A percentile compares a stretch with the other conserved stretches of the same genome.
These are phyloP conservation scores for Fragilaria radians DNA, from an alignment of 108 stramenopile species.

Conservation along the genomic window DNA sequence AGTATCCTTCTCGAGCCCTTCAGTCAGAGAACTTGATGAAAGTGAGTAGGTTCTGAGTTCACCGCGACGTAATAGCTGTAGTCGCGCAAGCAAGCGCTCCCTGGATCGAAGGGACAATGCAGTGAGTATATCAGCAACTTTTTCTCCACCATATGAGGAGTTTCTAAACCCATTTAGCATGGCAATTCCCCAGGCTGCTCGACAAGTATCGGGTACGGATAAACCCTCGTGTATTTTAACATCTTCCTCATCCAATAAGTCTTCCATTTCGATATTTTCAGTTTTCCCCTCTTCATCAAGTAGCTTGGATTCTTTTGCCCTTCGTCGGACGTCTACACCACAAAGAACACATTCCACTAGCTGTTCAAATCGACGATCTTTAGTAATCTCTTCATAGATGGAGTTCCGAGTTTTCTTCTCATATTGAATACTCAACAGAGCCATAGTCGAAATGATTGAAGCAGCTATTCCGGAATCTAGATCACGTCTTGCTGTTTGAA, in stretches of 20 bases:
- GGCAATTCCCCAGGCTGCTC: slow-evolving; percentile 54
- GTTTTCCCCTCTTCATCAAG: neutral
- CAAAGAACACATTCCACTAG: slow-evolving; percentile 48
- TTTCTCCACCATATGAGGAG: slow-evolving; percentile 29
- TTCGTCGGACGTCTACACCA: slow-evolving; percentile 34
- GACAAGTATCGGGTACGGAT: slow-evolving; percentile 38
- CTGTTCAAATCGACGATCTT: slow-evolving; percentile 58
- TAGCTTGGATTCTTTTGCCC: slow-evolving; percentile 9
- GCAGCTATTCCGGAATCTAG: slow-evolving; percentile 50
- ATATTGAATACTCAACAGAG: slow-evolving; percentile 30
- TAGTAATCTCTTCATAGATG: slow-evolving; percentile 12
- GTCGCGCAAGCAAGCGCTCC: slow-evolving; percentile 34
- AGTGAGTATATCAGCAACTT: slow-evolving; percentile 23
- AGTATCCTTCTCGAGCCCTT: slow-evolving; percentile 24
- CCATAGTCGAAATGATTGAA: slow-evolving; percentile 35
- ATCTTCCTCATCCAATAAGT: slow-evolving; percentile 28
- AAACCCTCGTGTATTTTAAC: slow-evolving; percentile 24
- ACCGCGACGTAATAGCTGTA: slow-evolving; percentile 25
- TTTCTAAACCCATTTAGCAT: slow-evolving; percentile 23
- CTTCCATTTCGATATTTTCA: slow-evolving; percentile 20
- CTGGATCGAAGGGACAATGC: slow-evolving; percentile 36
- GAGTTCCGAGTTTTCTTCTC: slow-evolving; percentile 6
- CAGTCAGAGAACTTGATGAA: slow-evolving; percentile 15
- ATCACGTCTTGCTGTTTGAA: slow-evolving; percentile 32
- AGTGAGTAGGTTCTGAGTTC: slow-evolving; percentile 1